Base-by-base conservation (phyloP, 257 asterid genomes). In the Gentiana straminea region DNA sequence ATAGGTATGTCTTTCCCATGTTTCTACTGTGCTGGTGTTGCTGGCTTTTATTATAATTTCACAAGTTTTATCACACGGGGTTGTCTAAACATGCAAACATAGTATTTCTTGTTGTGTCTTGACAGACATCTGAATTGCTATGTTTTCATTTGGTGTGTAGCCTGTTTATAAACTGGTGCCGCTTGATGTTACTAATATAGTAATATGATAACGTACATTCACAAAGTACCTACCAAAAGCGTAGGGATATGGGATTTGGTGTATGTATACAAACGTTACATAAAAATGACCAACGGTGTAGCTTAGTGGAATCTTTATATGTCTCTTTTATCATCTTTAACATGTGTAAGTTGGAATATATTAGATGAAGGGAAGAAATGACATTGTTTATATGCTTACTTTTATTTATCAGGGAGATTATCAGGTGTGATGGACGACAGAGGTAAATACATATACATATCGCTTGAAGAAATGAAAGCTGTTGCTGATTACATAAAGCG, bases 361-460 rank as follows among this genome's bases (percentile, higher is more conserved):
- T 62, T 60, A 36, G 8, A 33, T 5, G 55, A 35, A 48, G 36
- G 12, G 12, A 15, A 3, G 43, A 35, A 24, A 13, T 13, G 15
- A 33, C n/a, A 7, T 5, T 7, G 49, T 51, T 48, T 46, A 24
- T 24, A 37, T 9, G 24, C 41, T 5, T 33, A 33, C 11, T 55
- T 24, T 35, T 35, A 10, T 55, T 52, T 60, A 32, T 49, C 90
- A 92, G 98, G 97, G 72, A 77, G 91, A 62, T 64, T 92, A 48
- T 92, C 99, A 5, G 97, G 99, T 61, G 97, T 88, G 37, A 92
- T 92, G 99, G 99, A 92, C 47, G 99, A 92, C 61, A 74, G 99
- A 70, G 99, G 98, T 58, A 91, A 91, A 65, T 87, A 81, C 78
- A 91, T 91, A 64, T 87, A 91, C 80, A 79, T 91, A 60, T 91